Evolutionary conservation across 331 rosid genomes (phyloP).

Genomic region (Arachis monticola): DNA sequence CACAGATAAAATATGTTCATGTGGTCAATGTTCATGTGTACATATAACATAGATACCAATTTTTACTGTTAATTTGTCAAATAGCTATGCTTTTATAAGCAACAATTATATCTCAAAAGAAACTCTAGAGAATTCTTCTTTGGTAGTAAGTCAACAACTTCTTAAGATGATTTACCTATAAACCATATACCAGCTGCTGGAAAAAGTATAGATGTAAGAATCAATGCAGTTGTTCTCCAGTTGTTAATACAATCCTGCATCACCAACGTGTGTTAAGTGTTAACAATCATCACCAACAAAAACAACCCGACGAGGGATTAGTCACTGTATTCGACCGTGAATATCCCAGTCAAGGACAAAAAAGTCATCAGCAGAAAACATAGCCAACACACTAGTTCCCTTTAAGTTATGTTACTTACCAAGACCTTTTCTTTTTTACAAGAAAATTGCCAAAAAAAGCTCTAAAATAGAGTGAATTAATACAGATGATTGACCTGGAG

Average conservation of each 20-base stretch:
- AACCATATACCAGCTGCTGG: slow-evolving; percentile 73
- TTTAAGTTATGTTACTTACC: background rate
- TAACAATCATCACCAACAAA: slow-evolving; percentile 19
- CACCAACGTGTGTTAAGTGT: slow-evolving; percentile 20
- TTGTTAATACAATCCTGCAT: slow-evolving; percentile 66
- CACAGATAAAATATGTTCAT: background rate
- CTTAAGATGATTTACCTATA: slow-evolving; percentile 52
- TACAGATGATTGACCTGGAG: slow-evolving; percentile 58
- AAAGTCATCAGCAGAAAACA: background rate
- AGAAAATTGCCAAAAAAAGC: background rate
- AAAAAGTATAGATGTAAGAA: slow-evolving; percentile 63
- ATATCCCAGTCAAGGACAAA: background rate
- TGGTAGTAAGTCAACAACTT: slow-evolving; percentile 1
- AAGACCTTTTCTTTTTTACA: background rate
- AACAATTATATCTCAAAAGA: background rate
- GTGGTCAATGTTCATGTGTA: too few species aligned
- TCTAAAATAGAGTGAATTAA: background rate
- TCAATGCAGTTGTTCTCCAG: slow-evolving; percentile 76
- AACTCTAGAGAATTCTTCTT: background rate
- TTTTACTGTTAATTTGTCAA: background rate
- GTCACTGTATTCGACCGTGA: too few species aligned
- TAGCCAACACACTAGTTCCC: background rate
- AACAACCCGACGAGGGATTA: too few species aligned
- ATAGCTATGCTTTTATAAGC: background rate
- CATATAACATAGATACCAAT: too few species aligned